These are phyloP conservation scores for Mycena galericulata DNA, from an alignment of 768 basidiomycete species.

Conservation along the genomic window DNA sequence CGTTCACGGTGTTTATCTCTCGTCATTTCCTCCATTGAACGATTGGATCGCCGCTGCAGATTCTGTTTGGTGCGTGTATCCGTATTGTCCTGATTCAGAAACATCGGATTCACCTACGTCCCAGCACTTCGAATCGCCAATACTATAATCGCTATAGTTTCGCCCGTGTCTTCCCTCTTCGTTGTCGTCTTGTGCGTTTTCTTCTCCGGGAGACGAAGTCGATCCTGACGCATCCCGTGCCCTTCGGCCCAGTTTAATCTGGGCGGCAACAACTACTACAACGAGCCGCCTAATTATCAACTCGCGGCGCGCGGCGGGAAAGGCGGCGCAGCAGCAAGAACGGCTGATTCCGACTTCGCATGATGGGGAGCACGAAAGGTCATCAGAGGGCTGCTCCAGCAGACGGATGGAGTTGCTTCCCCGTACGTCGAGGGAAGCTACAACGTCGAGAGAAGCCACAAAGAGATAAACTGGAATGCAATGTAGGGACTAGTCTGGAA, in stretches of 20 bases:
- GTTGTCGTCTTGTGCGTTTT: slow-evolving; percentile 21
- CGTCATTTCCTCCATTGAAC: too few relatives aligned
- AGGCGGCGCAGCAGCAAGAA: neutral
- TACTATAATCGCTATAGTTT: slow-evolving; percentile 8
- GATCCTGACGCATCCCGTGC: neutral
- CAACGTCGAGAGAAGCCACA: too few relatives aligned
- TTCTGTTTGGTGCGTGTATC: neutral
- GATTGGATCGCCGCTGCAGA: neutral
- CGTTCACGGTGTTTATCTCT: neutral
- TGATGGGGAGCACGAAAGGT: too few relatives aligned
- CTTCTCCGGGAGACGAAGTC: neutral
- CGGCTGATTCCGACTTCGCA: too few relatives aligned
- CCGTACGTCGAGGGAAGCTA: too few relatives aligned
- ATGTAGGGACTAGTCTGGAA: too few relatives aligned
- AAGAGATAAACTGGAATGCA: too few relatives aligned
- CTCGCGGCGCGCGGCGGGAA: neutral
- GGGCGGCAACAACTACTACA: slow-evolving; percentile 5
- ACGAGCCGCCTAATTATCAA: slow-evolving; percentile 23
- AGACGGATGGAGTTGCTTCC: too few relatives aligned
- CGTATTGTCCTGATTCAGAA: too few relatives aligned
- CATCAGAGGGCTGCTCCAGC: too few relatives aligned
- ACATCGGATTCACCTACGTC: neutral
- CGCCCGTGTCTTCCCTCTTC: slow-evolving; percentile 19
- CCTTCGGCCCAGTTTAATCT: slow-evolving; percentile 1
- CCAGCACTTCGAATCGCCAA: slow-evolving; percentile 19